Base-by-base conservation (phyloP, 305 asterid species). In the Coffea humblotiana region DNA sequence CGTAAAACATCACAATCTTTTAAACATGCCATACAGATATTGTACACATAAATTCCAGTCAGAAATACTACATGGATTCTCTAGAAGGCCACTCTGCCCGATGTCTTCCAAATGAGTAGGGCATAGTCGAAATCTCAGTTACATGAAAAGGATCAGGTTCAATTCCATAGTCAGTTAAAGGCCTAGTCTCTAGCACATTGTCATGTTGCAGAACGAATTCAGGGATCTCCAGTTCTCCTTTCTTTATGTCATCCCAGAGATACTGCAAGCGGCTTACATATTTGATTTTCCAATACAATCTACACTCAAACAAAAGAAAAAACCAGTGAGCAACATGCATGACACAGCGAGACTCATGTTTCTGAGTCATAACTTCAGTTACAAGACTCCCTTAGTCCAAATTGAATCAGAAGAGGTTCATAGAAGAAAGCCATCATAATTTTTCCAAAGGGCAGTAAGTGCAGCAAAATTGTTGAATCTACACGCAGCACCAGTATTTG, bases 281-380 rank as follows among this genome's bases (percentile, higher is more conserved):
- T 82, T 92, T 92, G 79, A 95, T 90, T 90, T 95, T 95, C 98
- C 98, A 92, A 86, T 95, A 95, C 74, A 95, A 87, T 73, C 99
- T 95, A 75, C 48, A 82, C 66, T 48, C 43, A 47, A 58, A 81
- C 60, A 77, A 80, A 32, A 14, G 43, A 49, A 27, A 72, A 73
- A 56, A 16, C 15, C 18, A 77, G 69, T 54, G 60, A 82, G 71
- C 63, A 79, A 18, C 64, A 69, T 13, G 8, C 3, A n/a, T 52
- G 69, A 63, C 51, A n/a, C 54, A 61, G 27, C 23, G 1, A 58
- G 27, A 19, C 43, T 23, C 13, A 61, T 21, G 15, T 2, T 27
- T 15, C 35, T 21, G 23, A 65, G 8, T 1, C 51, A 18, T 3
- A 51, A 35, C 29, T 49, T 35, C n/a, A 0, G 43, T 77, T 16